A percentile compares a stretch with the other conserved stretches of the same genome.
phyloP scores from a whole-genome alignment of 352 stramenopile genomes.

The Pythium volutum region DNA sequence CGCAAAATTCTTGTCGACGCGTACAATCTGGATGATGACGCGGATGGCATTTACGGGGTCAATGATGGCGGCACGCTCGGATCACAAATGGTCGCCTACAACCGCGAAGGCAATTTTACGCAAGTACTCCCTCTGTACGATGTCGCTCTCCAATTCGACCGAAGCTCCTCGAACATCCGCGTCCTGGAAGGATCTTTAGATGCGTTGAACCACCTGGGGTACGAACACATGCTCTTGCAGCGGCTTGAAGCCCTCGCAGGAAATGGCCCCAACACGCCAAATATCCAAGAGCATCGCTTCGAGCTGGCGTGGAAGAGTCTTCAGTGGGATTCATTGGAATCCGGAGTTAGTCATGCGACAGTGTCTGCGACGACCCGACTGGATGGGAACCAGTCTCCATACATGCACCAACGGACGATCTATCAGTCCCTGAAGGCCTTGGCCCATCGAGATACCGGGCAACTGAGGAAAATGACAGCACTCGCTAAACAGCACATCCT shows the following conservation, averaged over 20 bases:
- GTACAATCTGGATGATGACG: constrained; percentile 58
- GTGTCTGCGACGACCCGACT: not conserved
- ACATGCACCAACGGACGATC: constrained; percentile 53
- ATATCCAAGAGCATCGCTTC: constrained; percentile 60
- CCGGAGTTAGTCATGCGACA: constrained; percentile 1
- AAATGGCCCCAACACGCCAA: constrained; percentile 7
- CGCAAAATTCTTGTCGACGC: constrained; percentile 63
- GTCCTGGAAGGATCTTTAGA: constrained; percentile 49
- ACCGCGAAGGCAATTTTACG: constrained; percentile 52
- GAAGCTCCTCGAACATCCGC: not conserved
- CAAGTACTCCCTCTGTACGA: constrained; percentile 77
- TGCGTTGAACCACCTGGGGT: constrained; percentile 64
- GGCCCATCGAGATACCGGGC: constrained; percentile 42
- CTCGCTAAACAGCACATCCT: constrained; percentile 53
- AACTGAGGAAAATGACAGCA: constrained; percentile 34
- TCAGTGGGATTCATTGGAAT: constrained; percentile 59
- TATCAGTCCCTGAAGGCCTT: constrained; percentile 59
- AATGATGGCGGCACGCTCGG: constrained; percentile 69
- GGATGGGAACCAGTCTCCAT: constrained; percentile 10
- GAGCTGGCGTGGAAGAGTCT: constrained; percentile 77
- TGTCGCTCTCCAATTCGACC: constrained; percentile 51
- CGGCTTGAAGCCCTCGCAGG: constrained; percentile 41
- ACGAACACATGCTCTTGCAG: constrained; percentile 63
- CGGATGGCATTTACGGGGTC: constrained; percentile 75
- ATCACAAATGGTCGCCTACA: constrained; percentile 73